Percentiles rank a stretch among this genome's conserved stretches.
Conservation (phyloP, 495 filamentous ascomycete species). For the Podospora comata region DNA sequence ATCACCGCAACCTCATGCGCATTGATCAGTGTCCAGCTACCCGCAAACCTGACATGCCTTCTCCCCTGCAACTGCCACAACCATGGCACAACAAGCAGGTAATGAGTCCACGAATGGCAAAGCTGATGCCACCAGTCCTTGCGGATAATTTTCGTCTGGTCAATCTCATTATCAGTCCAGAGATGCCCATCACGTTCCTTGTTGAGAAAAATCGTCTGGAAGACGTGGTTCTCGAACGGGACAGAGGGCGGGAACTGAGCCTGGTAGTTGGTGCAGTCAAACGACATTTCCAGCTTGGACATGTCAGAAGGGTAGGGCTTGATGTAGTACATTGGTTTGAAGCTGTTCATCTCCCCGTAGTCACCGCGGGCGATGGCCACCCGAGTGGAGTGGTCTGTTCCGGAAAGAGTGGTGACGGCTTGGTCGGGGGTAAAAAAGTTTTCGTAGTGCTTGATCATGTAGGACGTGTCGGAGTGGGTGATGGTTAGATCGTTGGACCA, state of each 20-base stretch:
- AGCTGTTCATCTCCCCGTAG: constrained; percentile 28
- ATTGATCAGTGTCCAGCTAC: constrained; percentile 79
- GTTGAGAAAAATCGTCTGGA: constrained; percentile 82
- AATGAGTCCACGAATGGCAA: constrained; percentile 78
- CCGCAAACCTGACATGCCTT: constrained; percentile 65
- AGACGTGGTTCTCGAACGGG: constrained; percentile 56
- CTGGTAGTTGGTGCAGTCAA: constrained; percentile 84
- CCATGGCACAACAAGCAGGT: constrained; percentile 69
- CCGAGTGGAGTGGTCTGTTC: constrained; percentile 33
- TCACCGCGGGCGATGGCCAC: constrained; percentile 26
- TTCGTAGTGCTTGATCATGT: constrained; percentile 76
- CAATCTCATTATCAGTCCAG: constrained; percentile 72
- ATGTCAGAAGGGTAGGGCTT: constrained; percentile 62
- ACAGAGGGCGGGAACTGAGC: constrained; percentile 64
- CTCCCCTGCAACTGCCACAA: constrained; percentile 79
- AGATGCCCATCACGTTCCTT: constrained; percentile 56
- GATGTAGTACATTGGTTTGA: constrained; percentile 80
- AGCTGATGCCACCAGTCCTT: constrained; percentile 86
- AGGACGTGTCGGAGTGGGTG: constrained; percentile 72
- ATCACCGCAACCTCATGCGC: constrained; percentile 80
- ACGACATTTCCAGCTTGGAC: constrained; percentile 79
- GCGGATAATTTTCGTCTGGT: constrained; percentile 63
- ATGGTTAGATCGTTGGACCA: constrained; percentile 83
- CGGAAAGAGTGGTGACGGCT: constrained; percentile 26
- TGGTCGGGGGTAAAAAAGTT: constrained; percentile 54